Conservation (phyloP, 805 yeast species). For the Starmerella sirachaensis region DNA sequence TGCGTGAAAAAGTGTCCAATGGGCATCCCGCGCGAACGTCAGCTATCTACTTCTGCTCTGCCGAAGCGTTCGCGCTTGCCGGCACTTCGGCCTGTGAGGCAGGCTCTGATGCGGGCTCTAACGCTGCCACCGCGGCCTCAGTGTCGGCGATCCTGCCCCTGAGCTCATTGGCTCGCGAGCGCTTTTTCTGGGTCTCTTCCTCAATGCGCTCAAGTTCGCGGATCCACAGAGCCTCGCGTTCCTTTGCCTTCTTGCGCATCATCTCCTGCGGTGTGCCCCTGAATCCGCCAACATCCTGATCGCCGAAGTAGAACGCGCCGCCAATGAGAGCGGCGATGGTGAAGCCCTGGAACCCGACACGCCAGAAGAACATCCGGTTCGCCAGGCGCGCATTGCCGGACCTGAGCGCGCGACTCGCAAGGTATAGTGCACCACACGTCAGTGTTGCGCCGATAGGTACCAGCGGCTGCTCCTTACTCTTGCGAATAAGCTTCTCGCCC, state of each 20-base stretch:
- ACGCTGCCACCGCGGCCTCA: too few relatives aligned
- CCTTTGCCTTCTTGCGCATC: conserved; percentile 64
- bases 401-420: conserved; percentile 67
- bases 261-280: conserved; percentile 32
- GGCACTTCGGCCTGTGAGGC: too few relatives aligned
- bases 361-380: conserved; percentile 77
- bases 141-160: conserved; percentile 12
- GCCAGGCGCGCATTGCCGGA: conserved; percentile 64
- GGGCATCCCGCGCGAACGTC: too few relatives aligned
- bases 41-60: too few relatives aligned
- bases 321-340: conserved; percentile 71
- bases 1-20: too few relatives aligned
- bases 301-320: conserved; percentile 51
- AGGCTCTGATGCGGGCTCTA: too few relatives aligned
- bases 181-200: conserved; percentile 31
- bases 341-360: conserved; percentile 76
- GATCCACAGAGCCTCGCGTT: conserved; percentile 79
- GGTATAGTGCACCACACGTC: conserved; percentile 66
- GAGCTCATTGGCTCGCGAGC: conserved; percentile 17
- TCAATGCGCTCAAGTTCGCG: conserved; percentile 77
- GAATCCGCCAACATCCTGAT: conserved; percentile 35
- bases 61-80: too few relatives aligned
- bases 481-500: conserved; percentile 23
- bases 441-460: conserved; percentile 74
- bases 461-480: conserved; percentile 74